Evolutionary conservation across 1,284 basidiomycete species (phyloP).

Genomic region (Athelia psychrophila): DNA sequence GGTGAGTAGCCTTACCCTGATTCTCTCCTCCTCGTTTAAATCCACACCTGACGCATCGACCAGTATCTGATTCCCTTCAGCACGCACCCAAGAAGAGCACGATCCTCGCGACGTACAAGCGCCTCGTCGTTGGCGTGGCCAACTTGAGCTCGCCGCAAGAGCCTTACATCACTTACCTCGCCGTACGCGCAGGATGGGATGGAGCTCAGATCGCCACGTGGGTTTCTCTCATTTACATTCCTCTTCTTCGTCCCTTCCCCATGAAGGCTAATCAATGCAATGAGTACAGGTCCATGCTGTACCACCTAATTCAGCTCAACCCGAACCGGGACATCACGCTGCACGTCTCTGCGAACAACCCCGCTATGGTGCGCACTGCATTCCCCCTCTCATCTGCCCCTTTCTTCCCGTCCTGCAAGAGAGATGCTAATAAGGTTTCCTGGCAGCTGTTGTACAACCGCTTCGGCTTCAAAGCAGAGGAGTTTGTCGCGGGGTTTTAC

Average conservation of each 20-base stretch:
- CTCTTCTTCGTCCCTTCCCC: too few species aligned
- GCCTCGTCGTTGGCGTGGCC: constrained; percentile 70
- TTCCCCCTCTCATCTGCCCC: too few species aligned
- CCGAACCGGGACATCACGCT: constrained; percentile 72
- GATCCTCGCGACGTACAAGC: constrained; percentile 66
- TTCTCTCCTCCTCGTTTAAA: background rate
- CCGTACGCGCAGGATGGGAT: constrained; percentile 75
- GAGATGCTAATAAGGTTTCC: too few species aligned
- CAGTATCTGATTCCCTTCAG: constrained; percentile 67
- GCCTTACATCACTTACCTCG: constrained; percentile 77
- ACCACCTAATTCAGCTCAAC: constrained; percentile 66
- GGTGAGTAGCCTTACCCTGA: constrained; percentile 36
- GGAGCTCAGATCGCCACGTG: constrained; percentile 73
- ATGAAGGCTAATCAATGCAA: background rate
- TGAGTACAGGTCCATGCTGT: constrained; percentile 64
- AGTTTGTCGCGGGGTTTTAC: constrained; percentile 77
- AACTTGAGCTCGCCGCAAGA: constrained; percentile 76
- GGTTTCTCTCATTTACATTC: constrained; percentile 12
- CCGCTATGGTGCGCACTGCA: constrained; percentile 60
- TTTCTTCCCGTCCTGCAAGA: too few species aligned
- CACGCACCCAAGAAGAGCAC: constrained; percentile 68
- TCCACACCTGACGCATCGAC: constrained; percentile 4
- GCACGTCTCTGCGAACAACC: constrained; percentile 76
- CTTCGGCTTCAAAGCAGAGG: constrained; percentile 83
- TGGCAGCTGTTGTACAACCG: constrained; percentile 71